Conservation (phyloP, 2,329 filamentous ascomycete genomes). For the Sarocladium kiliense region DNA sequence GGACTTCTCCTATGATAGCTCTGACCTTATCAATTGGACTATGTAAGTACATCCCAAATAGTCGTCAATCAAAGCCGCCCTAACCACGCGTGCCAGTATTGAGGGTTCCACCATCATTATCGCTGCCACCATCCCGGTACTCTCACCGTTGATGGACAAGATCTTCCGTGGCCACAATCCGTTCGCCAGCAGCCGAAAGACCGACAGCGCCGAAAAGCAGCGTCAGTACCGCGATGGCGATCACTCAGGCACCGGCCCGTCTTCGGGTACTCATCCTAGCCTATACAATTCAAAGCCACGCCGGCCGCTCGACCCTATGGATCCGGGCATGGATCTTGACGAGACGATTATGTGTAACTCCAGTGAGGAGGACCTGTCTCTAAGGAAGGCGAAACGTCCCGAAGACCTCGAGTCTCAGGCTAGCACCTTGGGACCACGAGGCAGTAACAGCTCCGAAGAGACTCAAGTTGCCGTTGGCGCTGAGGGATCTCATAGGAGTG, state of each 20-base stretch:
- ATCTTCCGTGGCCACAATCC: slow-evolving; percentile 12
- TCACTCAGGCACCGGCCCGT: not conserved
- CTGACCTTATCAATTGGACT: slow-evolving; percentile 30
- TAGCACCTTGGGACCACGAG: not conserved
- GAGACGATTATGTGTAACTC: not conserved
- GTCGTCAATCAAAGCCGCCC: too few relatives aligned
- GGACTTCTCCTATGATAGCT: slow-evolving; percentile 22
- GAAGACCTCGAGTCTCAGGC: slow-evolving; percentile 1
- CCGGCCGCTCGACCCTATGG: not conserved
- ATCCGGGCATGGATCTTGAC: not conserved
- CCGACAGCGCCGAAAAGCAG: not conserved
- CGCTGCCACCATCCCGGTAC: slow-evolving; percentile 22
- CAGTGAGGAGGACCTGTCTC: not conserved
- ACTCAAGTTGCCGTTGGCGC: not conserved
- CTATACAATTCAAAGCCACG: not conserved
- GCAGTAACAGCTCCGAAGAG: not conserved
- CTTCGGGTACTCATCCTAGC: not conserved
- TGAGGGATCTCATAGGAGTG: not conserved
- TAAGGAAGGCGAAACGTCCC: not conserved
- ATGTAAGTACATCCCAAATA: slow-evolving; percentile 21
- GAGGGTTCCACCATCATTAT: slow-evolving; percentile 24
- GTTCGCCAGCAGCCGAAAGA: not conserved
- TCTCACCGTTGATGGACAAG: slow-evolving; percentile 21
- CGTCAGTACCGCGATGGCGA: not conserved
- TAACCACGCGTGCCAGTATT: slow-evolving; percentile 13